Evolutionary conservation across 164 flowering plant genomes (phyloP), one percentile per base, ranked within the genome.

Genomic region (Amborella trichopoda): DNA sequence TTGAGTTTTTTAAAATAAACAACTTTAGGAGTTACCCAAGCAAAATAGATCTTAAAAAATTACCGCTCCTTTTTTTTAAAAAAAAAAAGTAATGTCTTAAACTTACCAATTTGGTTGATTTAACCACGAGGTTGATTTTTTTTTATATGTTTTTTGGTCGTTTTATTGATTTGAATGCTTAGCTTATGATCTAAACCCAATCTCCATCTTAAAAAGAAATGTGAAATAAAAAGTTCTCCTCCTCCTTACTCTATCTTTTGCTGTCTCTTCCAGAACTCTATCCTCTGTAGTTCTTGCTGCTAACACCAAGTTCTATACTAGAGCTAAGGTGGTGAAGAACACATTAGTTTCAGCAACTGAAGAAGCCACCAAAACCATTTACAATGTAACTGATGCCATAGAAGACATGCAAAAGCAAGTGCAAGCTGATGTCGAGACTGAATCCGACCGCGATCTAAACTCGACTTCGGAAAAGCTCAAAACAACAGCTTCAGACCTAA

Each of bases 281-380:
- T 53, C 68, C 3, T 90, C 94, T 5, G 38, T 80, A n/a, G 87
- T 73, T 32, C 70, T 85, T 26, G 95, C 83, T 4, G 95, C 81
- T n/a, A 76, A 45, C 47, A 66, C 71, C 0, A 73, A 55, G 48
- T 77, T 85, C 62, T 66, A 81, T 61, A 75, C 83, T 0, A 67
- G 75, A 44, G 88, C 86, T 26, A 68, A 59, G 25, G 70, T 60
- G 4, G 71, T 85, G 40, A 65, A 77, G 47, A 61, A 64, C 48
- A 78, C 77, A 1, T 63, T 85, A 14, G 71, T 81, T 2, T 60
- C 75, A 3, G 77, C 95, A 3, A 90, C 95, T 24, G 62, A 80
- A 39, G 73, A 68, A 3, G 95, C 94, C 32, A 75, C 97, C 4
- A 58, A 49, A 9, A 74, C 83, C 4, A 62, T 89, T 37, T 62